A percentile compares a stretch with the other conserved stretches of the same genome.
Conservation (phyloP, 2,329 filamentous ascomycete genomes). For the Alternaria gansuensis region DNA sequence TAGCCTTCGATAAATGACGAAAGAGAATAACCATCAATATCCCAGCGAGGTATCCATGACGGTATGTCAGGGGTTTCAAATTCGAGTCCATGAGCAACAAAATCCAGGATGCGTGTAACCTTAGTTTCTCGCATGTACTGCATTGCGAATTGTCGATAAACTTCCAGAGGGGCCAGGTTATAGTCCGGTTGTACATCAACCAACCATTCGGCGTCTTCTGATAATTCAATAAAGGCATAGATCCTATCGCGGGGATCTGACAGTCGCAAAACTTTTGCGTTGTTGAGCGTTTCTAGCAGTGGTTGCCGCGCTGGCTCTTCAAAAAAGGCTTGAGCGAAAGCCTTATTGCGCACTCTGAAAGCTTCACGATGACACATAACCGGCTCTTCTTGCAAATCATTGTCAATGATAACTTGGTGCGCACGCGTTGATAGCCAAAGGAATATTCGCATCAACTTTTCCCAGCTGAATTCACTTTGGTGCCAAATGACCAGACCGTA, state of each 20-base stretch:
- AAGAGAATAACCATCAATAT: background rate
- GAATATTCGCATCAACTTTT: background rate
- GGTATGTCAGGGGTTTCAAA: background rate
- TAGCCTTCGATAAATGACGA: background rate
- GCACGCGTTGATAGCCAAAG: background rate
- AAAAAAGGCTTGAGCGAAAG: background rate
- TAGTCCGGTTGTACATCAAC: background rate
- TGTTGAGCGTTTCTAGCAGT: background rate
- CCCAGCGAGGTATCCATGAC: background rate
- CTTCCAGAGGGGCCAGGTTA: background rate
- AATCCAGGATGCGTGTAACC: background rate
- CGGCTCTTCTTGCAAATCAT: background rate
- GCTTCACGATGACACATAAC: background rate
- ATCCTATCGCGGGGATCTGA: background rate
- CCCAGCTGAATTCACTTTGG: background rate
- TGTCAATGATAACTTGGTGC: too few species aligned
- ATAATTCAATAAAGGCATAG: background rate
- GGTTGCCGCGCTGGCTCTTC: background rate
- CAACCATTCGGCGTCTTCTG: accelerated
- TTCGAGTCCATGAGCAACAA: background rate
- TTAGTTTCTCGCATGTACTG: background rate
- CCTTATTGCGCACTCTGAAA: background rate
- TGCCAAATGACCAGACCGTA: slow-evolving; percentile 2
- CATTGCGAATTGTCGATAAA: background rate
- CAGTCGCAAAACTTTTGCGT: background rate